Conservation (phyloP, 345 rosid genomes). For the Aquilaria malaccensis region DNA sequence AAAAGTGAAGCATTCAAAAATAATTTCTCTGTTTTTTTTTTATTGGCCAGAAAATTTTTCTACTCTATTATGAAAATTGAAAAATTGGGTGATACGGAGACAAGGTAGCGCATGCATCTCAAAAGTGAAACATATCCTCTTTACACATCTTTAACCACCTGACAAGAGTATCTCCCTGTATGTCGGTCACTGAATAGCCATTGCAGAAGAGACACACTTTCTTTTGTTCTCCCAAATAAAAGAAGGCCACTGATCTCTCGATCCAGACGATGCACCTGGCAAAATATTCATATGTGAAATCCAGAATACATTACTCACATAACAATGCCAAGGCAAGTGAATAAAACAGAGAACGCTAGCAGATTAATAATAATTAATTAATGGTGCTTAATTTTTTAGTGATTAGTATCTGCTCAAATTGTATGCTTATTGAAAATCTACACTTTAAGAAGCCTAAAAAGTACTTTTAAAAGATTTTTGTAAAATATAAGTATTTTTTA, state of each 20-base stretch:
- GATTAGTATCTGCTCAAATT: too few species aligned
- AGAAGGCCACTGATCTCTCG: constrained; percentile 88
- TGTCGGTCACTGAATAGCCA: constrained; percentile 55
- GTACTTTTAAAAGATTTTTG: too few species aligned
- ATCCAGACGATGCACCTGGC: constrained; percentile 89
- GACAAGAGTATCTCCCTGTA: constrained; percentile 38
- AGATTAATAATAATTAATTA: background rate
- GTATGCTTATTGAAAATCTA: too few species aligned
- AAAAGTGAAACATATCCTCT: background rate
- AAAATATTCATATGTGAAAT: constrained; percentile 1
- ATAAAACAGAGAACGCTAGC: constrained; percentile 5
- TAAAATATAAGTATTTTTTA: too few species aligned
- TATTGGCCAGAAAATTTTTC: too few species aligned
- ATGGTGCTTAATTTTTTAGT: too few species aligned
- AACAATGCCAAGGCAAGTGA: too few species aligned
- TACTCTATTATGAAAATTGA: too few species aligned
- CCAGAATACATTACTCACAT: too few species aligned
- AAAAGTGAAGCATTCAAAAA: constrained; percentile 7
- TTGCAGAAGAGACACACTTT: constrained; percentile 60
- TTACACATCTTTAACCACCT: constrained; percentile 34
- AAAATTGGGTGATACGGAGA: too few species aligned
- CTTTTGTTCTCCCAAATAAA: constrained; percentile 74
- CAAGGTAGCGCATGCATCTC: background rate
- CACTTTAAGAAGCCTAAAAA: too few species aligned
- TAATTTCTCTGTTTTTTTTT: too few species aligned